phyloP scores from a whole-genome alignment of 805 yeast species.

The Wickerhamomyces queroliae region DNA sequence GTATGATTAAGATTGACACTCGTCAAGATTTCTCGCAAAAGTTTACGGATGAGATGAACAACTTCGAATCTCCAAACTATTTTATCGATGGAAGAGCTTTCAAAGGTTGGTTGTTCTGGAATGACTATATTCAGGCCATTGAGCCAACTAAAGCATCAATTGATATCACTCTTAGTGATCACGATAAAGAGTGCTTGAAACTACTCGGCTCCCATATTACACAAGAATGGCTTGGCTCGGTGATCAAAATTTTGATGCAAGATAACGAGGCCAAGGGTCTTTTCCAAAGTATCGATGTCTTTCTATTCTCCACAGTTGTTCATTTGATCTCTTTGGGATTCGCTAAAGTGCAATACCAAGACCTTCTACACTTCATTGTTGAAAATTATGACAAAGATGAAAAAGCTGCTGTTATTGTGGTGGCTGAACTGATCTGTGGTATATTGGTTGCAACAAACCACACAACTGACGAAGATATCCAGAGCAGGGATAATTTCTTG shows the following conservation, averaged over 20 bases:
- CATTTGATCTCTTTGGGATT: conserved; percentile 41
- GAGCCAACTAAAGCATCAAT: conserved; percentile 20
- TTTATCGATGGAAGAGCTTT: conserved; percentile 53
- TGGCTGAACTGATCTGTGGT: conserved; percentile 67
- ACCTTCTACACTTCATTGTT: conserved; percentile 44
- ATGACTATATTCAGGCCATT: conserved; percentile 42
- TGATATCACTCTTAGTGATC: conserved; percentile 27
- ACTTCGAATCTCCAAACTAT: conserved; percentile 39
- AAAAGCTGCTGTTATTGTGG: conserved; percentile 68
- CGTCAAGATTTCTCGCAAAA: conserved; percentile 28
- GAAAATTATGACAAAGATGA: conserved; percentile 57
- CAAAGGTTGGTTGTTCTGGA: conserved; percentile 79
- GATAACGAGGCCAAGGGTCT: conserved; percentile 66
- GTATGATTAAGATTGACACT: conserved; percentile 36
- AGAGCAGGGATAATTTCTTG: conserved; percentile 40
- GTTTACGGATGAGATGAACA: conserved; percentile 48
- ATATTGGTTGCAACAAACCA: conserved; percentile 43
- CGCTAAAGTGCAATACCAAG: conserved; percentile 39
- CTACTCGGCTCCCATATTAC: conserved; percentile 40
- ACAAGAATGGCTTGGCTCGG: conserved; percentile 51
- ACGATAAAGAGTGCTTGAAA: conserved; percentile 38
- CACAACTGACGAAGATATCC: conserved; percentile 29
- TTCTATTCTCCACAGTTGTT: conserved; percentile 45
- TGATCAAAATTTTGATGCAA: conserved; percentile 48
- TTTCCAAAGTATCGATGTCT: conserved; percentile 62